Evolutionary conservation across 75 land plant genomes (phyloP).

Genomic region (Selaginella moellendorffii): DNA sequence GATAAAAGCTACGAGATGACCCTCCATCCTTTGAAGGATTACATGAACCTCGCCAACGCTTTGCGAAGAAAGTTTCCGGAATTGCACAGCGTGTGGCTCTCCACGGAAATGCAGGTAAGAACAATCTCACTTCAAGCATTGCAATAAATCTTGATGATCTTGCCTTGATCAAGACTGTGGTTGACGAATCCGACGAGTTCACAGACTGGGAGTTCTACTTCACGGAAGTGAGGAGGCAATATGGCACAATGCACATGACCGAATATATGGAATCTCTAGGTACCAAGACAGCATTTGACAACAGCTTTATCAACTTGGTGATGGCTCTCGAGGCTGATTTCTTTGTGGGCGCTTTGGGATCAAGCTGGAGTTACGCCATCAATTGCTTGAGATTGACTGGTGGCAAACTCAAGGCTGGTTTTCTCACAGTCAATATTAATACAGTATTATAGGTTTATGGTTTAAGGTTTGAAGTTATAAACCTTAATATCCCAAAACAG

Average conservation of each 20-base stretch:
- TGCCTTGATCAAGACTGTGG: no score
- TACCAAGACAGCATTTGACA: background rate
- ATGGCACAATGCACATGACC: background rate
- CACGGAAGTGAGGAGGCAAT: background rate
- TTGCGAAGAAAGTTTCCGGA: constrained; percentile 21
- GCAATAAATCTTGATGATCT: no score
- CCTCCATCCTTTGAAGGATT: constrained; percentile 16
- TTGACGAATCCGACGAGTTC: background rate
- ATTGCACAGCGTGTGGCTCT: constrained; percentile 27
- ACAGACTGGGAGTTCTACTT: background rate
- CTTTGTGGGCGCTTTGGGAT: constrained; percentile 5
- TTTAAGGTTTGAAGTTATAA: no score
- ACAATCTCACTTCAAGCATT: no score
- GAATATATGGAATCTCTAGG: background rate
- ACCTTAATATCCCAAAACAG: no score
- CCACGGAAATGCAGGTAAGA: constrained; percentile 93
- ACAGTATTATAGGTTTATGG: no score
- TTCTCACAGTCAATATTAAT: no score
- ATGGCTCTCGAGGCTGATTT: background rate
- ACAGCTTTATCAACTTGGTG: constrained; percentile 1
- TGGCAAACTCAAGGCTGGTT: no score
- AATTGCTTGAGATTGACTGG: background rate
- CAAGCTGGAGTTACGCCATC: background rate
- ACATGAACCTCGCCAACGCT: constrained; percentile 27
- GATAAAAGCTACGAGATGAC: constrained; percentile 68